Conservation (phyloP, 805 yeast genomes). For the Zygosaccharomyces rouxii region DNA sequence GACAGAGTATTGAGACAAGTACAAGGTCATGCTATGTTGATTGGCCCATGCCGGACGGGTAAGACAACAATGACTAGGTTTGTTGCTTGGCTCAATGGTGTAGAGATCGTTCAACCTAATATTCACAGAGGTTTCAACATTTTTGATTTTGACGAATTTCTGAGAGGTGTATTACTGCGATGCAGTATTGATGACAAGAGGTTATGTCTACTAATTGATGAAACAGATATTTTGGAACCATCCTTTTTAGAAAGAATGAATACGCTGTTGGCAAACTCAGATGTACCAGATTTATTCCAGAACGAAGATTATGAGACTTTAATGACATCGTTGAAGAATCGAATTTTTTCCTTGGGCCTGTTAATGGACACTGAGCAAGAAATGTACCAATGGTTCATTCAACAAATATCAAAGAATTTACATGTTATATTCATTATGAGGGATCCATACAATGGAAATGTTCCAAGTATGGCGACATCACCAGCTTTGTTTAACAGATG, state of each 20-base stretch:
- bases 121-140: slow-evolving; percentile 53
- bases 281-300: slow-evolving; percentile 82
- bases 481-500: slow-evolving; percentile 90
- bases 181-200: slow-evolving; percentile 55
- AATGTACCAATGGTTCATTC: slow-evolving; percentile 66
- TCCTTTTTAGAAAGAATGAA: slow-evolving; percentile 89
- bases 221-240: slow-evolving; percentile 68
- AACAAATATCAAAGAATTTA: slow-evolving; percentile 61
- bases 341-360: slow-evolving; percentile 55
- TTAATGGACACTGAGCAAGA: slow-evolving; percentile 66
- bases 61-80: slow-evolving; percentile 71
- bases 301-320: slow-evolving; percentile 60
- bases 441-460: slow-evolving; percentile 39
- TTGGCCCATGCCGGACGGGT: slow-evolving; percentile 81
- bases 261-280: slow-evolving; percentile 87
- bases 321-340: slow-evolving; percentile 51
- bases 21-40: slow-evolving; percentile 85
- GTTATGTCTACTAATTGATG: slow-evolving; percentile 73
- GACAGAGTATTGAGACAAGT: slow-evolving; percentile 79
- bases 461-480: slow-evolving; percentile 57
- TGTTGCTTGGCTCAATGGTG: slow-evolving; percentile 89
- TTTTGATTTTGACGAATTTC: slow-evolving; percentile 60
- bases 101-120: slow-evolving; percentile 53
- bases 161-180: slow-evolving; percentile 49
- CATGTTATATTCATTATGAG: slow-evolving; percentile 80